Base-by-base conservation (phyloP, 768 basidiomycete genomes). In the Filobasidium floriforme region DNA sequence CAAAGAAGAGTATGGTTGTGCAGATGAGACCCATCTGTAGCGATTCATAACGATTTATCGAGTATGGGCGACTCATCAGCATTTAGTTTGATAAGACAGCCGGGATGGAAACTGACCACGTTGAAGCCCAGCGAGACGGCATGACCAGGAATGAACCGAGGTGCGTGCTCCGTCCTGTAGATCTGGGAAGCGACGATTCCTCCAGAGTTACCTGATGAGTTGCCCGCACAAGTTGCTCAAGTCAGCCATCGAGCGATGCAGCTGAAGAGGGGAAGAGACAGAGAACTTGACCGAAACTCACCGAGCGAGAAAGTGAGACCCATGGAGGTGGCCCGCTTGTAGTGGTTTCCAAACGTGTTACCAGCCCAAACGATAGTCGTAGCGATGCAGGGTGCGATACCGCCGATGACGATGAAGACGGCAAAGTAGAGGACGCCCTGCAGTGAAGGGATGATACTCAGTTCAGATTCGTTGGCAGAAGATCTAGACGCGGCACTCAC, bases 291-390 rank as follows among this genome's bases (percentile, higher is more conserved):
- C 29, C 54, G 29, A 26, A 24, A 15, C 54, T 57, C 29, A 57
- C 78, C 54, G 37, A 71, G 62, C 2, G 73, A 72, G 67, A 78
- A 78, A n/a, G 76, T 69, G 32, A 78, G 51, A 11, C 78, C 76
- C 74, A 77, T 77, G 7, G 72, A 68, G 10, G 72, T 72, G 10
- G 76, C 75, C 61, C 71, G 68, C 59, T 71, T 69, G 66, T 72
- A 63, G 61, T 77, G 75, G 61, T 76, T 74, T 1, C 67, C 71
- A 55, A 73, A 76, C n/a, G 72, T 76, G 60, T 71, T 72, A 9
- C 73, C 73, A 19, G 74, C 70, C 75, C 76, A 79, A 11, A 73
- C 72, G 71, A 79, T 78, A 32, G 74, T 75, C 4, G 75, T 76
- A n/a, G 77, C 78, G 62, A 79, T 77, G 40, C 73, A 69, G 7